phyloP scores from a whole-genome alignment of 306 rosid species.

The Medicago lupulina region DNA sequence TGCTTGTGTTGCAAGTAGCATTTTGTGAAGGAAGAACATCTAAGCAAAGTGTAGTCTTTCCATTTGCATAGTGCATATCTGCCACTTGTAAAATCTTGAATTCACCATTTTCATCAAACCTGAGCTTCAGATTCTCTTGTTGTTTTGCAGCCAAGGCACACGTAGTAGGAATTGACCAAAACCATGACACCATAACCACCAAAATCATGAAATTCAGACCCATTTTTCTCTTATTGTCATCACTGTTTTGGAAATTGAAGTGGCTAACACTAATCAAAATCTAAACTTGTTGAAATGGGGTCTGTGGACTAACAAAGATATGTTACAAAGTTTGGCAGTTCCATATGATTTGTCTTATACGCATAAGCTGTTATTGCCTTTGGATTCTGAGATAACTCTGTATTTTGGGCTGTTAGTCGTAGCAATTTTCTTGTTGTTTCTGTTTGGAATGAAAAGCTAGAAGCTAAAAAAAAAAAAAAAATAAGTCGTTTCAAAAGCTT shows the following conservation, averaged over 20 bases:
- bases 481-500: too few relatives aligned
- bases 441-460: too few relatives aligned
- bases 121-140: constrained; percentile 48
- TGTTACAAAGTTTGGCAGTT: too few relatives aligned
- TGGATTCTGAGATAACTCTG: too few relatives aligned
- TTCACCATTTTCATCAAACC: constrained; percentile 68
- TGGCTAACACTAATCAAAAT: constrained; percentile 24
- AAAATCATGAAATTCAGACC: constrained; percentile 38
- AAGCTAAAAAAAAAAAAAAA: too few relatives aligned
- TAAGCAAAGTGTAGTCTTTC: constrained; percentile 67
- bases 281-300: constrained; percentile 29
- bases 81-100: constrained; percentile 95
- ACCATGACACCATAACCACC: constrained; percentile 4
- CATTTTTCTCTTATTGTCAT: constrained; percentile 27
- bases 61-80: constrained; percentile 91
- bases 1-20: too few relatives aligned
- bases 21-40: constrained; percentile 68
- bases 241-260: not conserved
- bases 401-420: too few relatives aligned
- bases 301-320: not conserved
- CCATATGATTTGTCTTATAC: too few relatives aligned
- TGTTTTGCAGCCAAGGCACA: constrained; percentile 44
- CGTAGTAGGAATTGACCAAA: constrained; percentile 39
- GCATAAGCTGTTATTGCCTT: too few relatives aligned
- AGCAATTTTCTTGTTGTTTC: too few relatives aligned